Evolutionary conservation across 805 yeast species (phyloP).

Genomic region (Ogataea ramenticola): DNA sequence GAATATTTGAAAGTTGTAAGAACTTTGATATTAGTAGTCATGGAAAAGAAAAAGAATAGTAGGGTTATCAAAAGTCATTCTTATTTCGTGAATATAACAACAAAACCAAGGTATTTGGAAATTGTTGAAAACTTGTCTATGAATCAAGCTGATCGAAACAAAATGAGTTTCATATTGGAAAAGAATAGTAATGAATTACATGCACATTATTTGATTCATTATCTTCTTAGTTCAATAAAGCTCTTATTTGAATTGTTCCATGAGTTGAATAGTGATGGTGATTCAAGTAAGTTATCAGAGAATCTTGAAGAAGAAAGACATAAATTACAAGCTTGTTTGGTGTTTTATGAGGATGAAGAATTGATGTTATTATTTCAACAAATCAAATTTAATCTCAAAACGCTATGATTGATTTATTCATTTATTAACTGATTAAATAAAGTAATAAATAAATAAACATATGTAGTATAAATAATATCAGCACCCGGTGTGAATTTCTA

Average conservation of each 20-base stretch:
- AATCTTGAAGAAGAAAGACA: conserved; percentile 1
- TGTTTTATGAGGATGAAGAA: conserved; percentile 12
- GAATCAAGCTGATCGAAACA: neutral
- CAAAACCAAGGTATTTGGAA: too few relatives aligned
- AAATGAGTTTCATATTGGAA: too few relatives aligned
- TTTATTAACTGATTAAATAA: neutral
- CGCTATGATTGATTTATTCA: too few relatives aligned
- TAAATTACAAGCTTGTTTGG: conserved; percentile 13
- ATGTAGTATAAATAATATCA: neutral
- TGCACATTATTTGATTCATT: neutral
- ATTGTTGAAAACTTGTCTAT: too few relatives aligned
- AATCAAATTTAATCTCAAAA: conserved; percentile 1
- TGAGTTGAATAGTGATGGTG: neutral
- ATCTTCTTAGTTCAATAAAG: neutral
- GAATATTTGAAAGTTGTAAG: neutral
- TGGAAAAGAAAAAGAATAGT: too few relatives aligned
- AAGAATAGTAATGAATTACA: neutral
- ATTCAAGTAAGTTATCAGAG: neutral
- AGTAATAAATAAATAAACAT: neutral
- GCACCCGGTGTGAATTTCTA: too few relatives aligned
- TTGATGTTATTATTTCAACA: conserved; percentile 7
- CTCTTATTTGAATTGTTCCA: neutral
- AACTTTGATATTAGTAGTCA: neutral
- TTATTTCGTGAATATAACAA: too few relatives aligned
- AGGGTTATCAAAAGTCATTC: too few relatives aligned